Evolutionary conservation across 2,329 filamentous ascomycete species (phyloP), one percentile per base, ranked within the genome.

Genomic region (Aureobasidium sp.): DNA sequence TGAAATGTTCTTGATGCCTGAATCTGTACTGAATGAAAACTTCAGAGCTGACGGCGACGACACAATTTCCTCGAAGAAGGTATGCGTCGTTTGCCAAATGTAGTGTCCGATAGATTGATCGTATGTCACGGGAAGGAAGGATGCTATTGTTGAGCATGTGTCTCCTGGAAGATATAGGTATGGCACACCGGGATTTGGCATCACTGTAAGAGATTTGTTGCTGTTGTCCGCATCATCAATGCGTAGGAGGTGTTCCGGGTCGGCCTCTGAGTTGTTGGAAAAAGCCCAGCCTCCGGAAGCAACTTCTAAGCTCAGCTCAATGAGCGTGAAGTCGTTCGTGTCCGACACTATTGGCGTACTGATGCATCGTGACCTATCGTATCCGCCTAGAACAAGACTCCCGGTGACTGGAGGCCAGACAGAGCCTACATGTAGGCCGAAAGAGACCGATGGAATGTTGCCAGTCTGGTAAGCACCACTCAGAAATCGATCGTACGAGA

Each of bases 151-250:
- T 12, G 20, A 15, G 57, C 57, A 60, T 9, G 57, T 51, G 9
- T 29, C 13, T 2, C n/a, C 26, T 9, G 57, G 57, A 3, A 60
- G 36, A 9, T 60, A 60, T 5, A 60, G 8, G 26, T 60, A 60
- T 5, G 57, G 57, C 17, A 60, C 57, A 9, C 57, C 57, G 17
- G 57, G 57, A 24, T 60, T 60, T 1, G 57, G 44, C 34, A 60
- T 15, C 15, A 51, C 57, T n/a, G n/a, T 41, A 24, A 60, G n/a
- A 15, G 44, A 9, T 0, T 17, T 27, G 36, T 43, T 32, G 36
- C n/a, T 24, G 5, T 6, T 37, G 10, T 9, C 34, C 0, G 34
- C 32, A 1, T 44, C 27, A 24, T 17, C 27, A 13, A 2, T 17
- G 5, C 12, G n/a, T n/a, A 51, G 4, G 8, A 47, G 44, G 20